These are phyloP conservation scores for Babesia sp. DNA, from an alignment of 169 alveolate species.

Conservation along the genomic window DNA sequence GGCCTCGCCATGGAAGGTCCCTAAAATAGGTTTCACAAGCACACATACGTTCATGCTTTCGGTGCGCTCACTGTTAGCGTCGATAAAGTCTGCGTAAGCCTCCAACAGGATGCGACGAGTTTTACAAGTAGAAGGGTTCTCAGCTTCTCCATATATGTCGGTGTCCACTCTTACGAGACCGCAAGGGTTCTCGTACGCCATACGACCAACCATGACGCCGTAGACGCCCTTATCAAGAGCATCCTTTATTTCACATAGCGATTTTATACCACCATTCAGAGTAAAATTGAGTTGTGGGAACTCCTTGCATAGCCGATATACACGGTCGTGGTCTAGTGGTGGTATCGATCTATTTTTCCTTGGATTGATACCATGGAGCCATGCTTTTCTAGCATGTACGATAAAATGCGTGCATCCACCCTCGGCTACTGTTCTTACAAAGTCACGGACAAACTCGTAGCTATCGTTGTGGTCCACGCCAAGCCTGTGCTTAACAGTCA, in stretches of 20 bases:
- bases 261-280: constrained; percentile 90
- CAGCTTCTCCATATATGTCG: constrained; percentile 67
- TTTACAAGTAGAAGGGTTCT: constrained; percentile 54
- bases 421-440: constrained; percentile 77
- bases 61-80: constrained; percentile 36
- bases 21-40: constrained; percentile 79
- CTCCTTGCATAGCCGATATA: constrained; percentile 80
- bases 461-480: constrained; percentile 92
- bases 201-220: constrained; percentile 86
- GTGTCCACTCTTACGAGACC: constrained; percentile 73
- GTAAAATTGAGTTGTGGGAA: constrained; percentile 89
- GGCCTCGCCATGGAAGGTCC: constrained; percentile 78
- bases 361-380: constrained; percentile 91
- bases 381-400: constrained; percentile 94
- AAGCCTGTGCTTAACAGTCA: constrained; percentile 92
- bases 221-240: constrained; percentile 66
- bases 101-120: constrained; percentile 74
- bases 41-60: constrained; percentile 43
- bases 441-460: constrained; percentile 78
- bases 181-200: constrained; percentile 83
- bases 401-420: constrained; percentile 89
- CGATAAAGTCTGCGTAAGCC: constrained; percentile 68
- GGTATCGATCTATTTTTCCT: constrained; percentile 91
- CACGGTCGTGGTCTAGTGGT: constrained; percentile 89
- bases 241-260: constrained; percentile 72